Base-by-base conservation (phyloP, 768 basidiomycete species). In the Roridomyces roridus region DNA sequence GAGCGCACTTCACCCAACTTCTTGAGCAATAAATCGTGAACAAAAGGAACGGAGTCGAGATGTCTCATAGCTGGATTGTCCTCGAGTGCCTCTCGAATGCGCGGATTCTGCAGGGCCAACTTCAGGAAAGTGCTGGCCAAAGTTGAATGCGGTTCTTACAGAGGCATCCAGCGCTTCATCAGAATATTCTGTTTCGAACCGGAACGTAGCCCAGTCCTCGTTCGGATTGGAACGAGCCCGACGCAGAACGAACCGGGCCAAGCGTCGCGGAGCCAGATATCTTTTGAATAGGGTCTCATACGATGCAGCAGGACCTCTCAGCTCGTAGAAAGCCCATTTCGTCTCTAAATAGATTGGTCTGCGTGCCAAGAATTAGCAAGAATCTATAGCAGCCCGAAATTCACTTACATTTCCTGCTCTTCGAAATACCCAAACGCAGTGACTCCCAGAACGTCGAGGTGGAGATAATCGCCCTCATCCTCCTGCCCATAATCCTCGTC, bases 321-420 rank as follows among this genome's bases (percentile, higher is more conserved):
- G 70, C 29, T 83, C 79, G 66, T 91, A 91, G 77, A 83, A 85
- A 0, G 87, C 86, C 49, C 76, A 80, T 17, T 75, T 59, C 0
- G 90, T 91, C 61, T 90, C 84, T 21, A 93, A 75, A 55, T 77
- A 89, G 10, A 91, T 70, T 1, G 87, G 82, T 17, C 90, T 34
- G 15, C 31, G n/a, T 91, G 60, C 20, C 43, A 55, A 18, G 52
- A 53, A 26, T 45, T 14, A 50, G 39, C 6, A 39, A 51, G 6
- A 15, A n/a, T 5, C 11, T 51, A n/a, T 40, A 40, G 39, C 39
- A 31, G 42, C 37, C 62, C 1, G 45, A 47, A 44, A 26, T 60
- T 23, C 47, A 70, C 87, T 55, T 64, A 89, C 89, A 81, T 81
- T 41, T 80, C 68, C 24, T 66, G 31, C 15, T 34, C 64, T 34